Evolutionary conservation across 345 rosid species (phyloP), one percentile per base, ranked within the genome.

Genomic region (Xanthoceras sorbifolium): DNA sequence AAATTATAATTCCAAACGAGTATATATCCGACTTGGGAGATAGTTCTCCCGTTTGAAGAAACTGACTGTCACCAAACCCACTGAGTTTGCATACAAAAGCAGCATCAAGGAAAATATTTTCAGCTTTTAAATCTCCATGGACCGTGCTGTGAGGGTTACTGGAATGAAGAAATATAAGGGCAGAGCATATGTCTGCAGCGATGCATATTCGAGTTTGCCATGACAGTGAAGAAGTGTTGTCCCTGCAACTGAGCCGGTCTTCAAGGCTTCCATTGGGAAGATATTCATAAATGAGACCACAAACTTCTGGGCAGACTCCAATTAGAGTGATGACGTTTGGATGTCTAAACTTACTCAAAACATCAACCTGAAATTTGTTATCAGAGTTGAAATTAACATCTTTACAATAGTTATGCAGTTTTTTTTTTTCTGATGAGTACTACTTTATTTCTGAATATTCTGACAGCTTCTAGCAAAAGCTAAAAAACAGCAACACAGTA

Each of bases 261-360:
- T 72, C 78, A 14, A 84, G 86, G 62, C 69, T 78, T 57, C 86
- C 84, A 84, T 78, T 76, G 0, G 84, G 84, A 12, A 78, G 69
- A 64, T 84, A 81, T 69, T 83, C 85, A 54, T 68, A 79, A 25
- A 80, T 57, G 1, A 80, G 73, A 72, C 77, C 81, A 69, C 50
- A 64, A 36, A 65, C 71, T 44, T 79, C 85, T 8, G 73, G 78
- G 76, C 85, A 79, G 38, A 48, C 81, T 36, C 86, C 86, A 48
- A 83, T 77, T 3, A 83, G 75, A 7, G 81, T 77, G 15, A 83
- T 73, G 29, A 83, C 68, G 71, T 83, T 80, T 38, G 86, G 86
- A 70, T 83, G 86, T 73, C 86, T 77, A 61, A 74, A 9, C 72
- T 80, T 83, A 11, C 83, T 77, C 75, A 80, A 38, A 50, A 77